Evolutionary conservation across 805 yeast species (phyloP).

Genomic region (Pichia scutulata): DNA sequence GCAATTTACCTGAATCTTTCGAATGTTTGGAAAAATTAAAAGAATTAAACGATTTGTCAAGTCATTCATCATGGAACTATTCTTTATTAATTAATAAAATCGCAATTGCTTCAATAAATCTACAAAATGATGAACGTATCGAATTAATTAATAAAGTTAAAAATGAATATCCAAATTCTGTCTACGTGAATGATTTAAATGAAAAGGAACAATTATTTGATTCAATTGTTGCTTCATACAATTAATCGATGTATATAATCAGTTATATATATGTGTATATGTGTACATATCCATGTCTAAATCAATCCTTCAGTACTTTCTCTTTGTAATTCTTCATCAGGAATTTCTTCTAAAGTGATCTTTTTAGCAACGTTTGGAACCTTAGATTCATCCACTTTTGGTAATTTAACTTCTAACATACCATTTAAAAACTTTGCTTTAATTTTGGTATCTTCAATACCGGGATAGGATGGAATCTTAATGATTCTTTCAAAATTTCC

Average conservation of each 20-base stretch:
- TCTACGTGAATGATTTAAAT: slow-evolving; percentile 46
- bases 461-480: slow-evolving; percentile 47
- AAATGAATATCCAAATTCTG: slow-evolving; percentile 38
- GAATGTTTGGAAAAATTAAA: slow-evolving; percentile 42
- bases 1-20: slow-evolving; percentile 75
- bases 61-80: slow-evolving; percentile 22
- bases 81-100: slow-evolving; percentile 60
- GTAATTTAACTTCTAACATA: slow-evolving; percentile 42
- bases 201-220: slow-evolving; percentile 63
- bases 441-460: slow-evolving; percentile 44
- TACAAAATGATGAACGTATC: slow-evolving; percentile 21
- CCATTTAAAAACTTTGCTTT: slow-evolving; percentile 50
- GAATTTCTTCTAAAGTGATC: slow-evolving; percentile 23
- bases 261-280: neutral
- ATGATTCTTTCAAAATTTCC: slow-evolving; percentile 53
- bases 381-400: slow-evolving; percentile 29
- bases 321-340: slow-evolving; percentile 26
- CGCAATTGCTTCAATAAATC: slow-evolving; percentile 51
- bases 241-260: neutral
- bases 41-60: neutral
- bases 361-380: slow-evolving; percentile 17
- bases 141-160: slow-evolving; percentile 32
- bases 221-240: slow-evolving; percentile 41
- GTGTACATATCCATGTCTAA: neutral
- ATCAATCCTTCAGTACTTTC: slow-evolving; percentile 14